Conservation (phyloP, 2,329 filamentous ascomycete genomes). For the Diaporthe citrichinensis region DNA sequence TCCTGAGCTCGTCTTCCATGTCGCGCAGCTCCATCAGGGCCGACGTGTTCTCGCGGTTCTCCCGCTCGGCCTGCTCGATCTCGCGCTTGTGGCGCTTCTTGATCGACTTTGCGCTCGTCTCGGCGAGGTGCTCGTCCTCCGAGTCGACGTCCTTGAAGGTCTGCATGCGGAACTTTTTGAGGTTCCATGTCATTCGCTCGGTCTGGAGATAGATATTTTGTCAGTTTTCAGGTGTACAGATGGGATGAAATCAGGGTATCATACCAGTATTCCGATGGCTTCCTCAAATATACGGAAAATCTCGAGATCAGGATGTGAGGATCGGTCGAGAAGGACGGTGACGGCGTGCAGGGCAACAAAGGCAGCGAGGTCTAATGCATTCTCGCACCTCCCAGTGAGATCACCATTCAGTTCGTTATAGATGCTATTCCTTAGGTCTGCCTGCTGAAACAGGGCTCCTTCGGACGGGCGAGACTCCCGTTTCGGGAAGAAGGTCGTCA, state of each 20-base stretch:
- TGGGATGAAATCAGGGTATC: too few species aligned
- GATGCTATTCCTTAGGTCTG: conserved; percentile 73
- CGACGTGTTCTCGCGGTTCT: conserved; percentile 75
- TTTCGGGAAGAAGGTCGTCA: conserved; percentile 69
- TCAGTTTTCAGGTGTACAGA: too few species aligned
- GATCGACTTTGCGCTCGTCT: conserved; percentile 57
- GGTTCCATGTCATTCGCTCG: conserved; percentile 72
- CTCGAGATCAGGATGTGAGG: conserved; percentile 73
- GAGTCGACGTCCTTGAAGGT: conserved; percentile 62
- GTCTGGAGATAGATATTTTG: conserved; percentile 56
- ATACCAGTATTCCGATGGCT: conserved; percentile 73
- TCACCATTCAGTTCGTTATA: conserved; percentile 78
- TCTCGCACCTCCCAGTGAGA: conserved; percentile 72
- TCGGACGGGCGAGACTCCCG: conserved; percentile 68
- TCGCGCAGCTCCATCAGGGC: conserved; percentile 74
- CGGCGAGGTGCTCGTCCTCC: conserved; percentile 51
- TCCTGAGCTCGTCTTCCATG: conserved; percentile 74
- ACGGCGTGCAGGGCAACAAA: conserved; percentile 74
- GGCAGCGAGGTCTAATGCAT: conserved; percentile 72
- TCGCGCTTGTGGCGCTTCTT: conserved; percentile 59
- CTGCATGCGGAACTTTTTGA: conserved; percentile 73
- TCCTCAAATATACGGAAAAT: conserved; percentile 77
- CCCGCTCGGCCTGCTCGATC: conserved; percentile 61
- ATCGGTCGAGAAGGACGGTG: conserved; percentile 71
- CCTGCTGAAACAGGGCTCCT: conserved; percentile 70